Percentiles rank a stretch among this genome's conserved stretches.
Conservation (phyloP, 768 basidiomycete species). For the Termitomyces sp. region DNA sequence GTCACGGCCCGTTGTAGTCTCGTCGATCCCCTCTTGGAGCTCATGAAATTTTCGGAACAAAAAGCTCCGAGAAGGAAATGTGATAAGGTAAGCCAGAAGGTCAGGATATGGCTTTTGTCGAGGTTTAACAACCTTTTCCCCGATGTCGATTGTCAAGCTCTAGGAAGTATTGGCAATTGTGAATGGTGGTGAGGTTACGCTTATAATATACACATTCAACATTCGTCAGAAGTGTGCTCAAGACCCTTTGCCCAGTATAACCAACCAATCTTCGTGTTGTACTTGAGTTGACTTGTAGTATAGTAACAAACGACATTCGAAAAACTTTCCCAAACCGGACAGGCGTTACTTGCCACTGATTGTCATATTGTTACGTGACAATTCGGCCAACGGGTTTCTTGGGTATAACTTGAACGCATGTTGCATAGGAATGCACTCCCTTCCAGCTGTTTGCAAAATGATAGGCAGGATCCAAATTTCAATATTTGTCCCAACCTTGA, state of each 20-base stretch:
- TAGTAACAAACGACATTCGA: too few species aligned
- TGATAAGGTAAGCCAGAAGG: neutral
- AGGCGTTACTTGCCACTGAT: neutral
- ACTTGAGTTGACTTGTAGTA: too few species aligned
- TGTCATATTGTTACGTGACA: neutral
- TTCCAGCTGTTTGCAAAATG: too few species aligned
- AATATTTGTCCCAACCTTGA: too few species aligned
- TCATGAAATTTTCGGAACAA: neutral
- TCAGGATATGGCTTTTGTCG: neutral
- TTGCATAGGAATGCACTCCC: conserved; percentile 84
- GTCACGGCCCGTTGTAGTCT: neutral
- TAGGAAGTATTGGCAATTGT: too few species aligned
- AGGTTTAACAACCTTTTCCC: too few species aligned
- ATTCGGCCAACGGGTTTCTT: too few species aligned
- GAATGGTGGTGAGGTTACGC: neutral
- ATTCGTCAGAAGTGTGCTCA: neutral
- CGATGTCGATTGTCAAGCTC: neutral
- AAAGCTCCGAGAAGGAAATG: neutral
- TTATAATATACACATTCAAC: neutral
- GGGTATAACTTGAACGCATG: too few species aligned
- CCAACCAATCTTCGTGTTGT: neutral
- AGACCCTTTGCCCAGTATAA: neutral
- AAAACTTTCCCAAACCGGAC: neutral
- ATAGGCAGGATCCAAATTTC: too few species aligned
- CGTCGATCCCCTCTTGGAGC: neutral